Conservation (phyloP, 2,329 filamentous ascomycete genomes). For the Zymoseptoria pseudotritici region DNA sequence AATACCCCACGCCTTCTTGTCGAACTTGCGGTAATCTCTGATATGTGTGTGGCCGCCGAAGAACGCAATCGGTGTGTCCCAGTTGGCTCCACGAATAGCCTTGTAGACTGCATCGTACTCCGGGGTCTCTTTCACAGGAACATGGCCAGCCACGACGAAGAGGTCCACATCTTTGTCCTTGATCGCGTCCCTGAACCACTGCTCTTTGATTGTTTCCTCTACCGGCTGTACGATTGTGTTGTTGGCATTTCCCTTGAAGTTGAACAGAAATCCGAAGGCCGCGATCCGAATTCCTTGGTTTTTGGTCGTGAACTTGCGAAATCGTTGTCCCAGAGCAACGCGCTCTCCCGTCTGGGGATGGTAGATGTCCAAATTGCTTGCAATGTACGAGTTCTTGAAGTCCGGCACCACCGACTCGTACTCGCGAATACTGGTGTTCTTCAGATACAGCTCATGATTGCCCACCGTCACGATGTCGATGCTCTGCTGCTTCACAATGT, state of each 20-base stretch:
- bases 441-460: slow-evolving; percentile 91
- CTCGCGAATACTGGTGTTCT: slow-evolving; percentile 69
- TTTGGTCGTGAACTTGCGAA: slow-evolving; percentile 84
- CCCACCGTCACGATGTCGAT: slow-evolving; percentile 82
- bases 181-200: slow-evolving; percentile 84
- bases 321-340: slow-evolving; percentile 72
- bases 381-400: slow-evolving; percentile 72
- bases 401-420: slow-evolving; percentile 73
- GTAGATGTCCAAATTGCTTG: slow-evolving; percentile 87
- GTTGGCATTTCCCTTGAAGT: slow-evolving; percentile 85
- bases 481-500: slow-evolving; percentile 74
- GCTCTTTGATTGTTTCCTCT: slow-evolving; percentile 68
- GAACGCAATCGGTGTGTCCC: slow-evolving; percentile 80
- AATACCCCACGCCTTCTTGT: slow-evolving; percentile 68
- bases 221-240: slow-evolving; percentile 81
- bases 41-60: slow-evolving; percentile 90
- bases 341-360: slow-evolving; percentile 63
- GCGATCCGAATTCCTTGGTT: slow-evolving; percentile 77
- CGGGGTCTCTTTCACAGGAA: slow-evolving; percentile 64
- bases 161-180: slow-evolving; percentile 72
- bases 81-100: slow-evolving; percentile 67
- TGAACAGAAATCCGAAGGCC: slow-evolving; percentile 89
- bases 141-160: slow-evolving; percentile 80
- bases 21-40: slow-evolving; percentile 73
- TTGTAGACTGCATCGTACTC: slow-evolving; percentile 74